Evolutionary conservation across 129 eudicot genomes (phyloP), one percentile per base, ranked within the genome.

Genomic region (Silybum marianum): DNA sequence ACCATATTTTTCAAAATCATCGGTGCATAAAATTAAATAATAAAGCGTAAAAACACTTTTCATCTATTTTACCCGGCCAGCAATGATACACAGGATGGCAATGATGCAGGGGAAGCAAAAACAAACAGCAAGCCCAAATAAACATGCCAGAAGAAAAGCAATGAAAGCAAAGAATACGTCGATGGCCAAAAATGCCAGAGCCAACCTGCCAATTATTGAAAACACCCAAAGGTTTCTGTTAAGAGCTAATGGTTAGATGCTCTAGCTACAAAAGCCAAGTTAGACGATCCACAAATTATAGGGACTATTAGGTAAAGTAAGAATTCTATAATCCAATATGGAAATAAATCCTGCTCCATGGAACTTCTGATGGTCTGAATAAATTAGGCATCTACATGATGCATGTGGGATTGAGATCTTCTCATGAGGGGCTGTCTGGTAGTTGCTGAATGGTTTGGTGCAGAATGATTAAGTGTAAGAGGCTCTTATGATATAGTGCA

Each of bases 101-200:
- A 93, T 87, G 75, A 93, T 93, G 88, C 98, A 93, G 62, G 93
- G 96, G 81, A 93, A 85, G 88, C 96, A 93, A 91, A 95, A 91
- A 83, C 96, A 93, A 60, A 84, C 87, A 72, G 91, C 96, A 65
- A 89, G 83, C 72, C 92, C 92, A 54, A 91, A 86, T 42, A 91
- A 83, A 72, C 91, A 89, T 40, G 88, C 90, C 84, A 91, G 73
- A 79, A 91, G 80, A 85, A 88, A 84, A 81, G 91, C 87, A 81
- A 93, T 83, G 84, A 88, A 77, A 73, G 92, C 91, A 81, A 93
- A 89, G 88, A 93, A 89, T 66, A 93, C 93, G 69, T 93, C 96
- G 73, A 90, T 84, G 77, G 93, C 98, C 90, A 93, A 77, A 79
- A 90, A 93, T 66, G 88, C 85, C 69, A 93, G 86, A 46, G 88